phyloP scores from a whole-genome alignment of 2,329 filamentous ascomycete species.

The Colletotrichum acutatum region DNA sequence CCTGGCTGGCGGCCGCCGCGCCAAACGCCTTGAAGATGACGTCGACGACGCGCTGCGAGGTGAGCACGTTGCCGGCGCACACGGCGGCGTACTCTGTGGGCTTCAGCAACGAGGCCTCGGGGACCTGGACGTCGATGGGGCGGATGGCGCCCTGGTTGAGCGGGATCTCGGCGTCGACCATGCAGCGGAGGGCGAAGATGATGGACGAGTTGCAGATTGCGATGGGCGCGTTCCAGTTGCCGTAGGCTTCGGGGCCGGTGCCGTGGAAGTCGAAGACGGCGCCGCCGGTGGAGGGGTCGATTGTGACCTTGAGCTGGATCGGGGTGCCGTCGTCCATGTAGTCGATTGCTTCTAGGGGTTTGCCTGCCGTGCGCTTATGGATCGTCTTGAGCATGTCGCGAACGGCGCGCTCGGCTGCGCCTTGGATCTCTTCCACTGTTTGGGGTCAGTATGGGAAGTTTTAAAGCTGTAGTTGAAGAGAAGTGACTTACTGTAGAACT shows the following conservation, averaged over 20 bases:
- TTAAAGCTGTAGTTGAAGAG: neutral
- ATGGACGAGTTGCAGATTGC: conserved; percentile 48
- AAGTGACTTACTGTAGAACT: conserved; percentile 57
- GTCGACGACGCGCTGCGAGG: conserved; percentile 59
- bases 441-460: neutral
- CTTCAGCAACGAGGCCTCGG: conserved; percentile 61
- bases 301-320: conserved; percentile 79
- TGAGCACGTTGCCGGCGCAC: conserved; percentile 47
- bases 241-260: conserved; percentile 44
- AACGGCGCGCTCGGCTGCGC: conserved; percentile 82
- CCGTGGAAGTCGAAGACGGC: conserved; percentile 69
- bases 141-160: conserved; percentile 68
- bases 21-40: conserved; percentile 81
- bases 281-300: conserved; percentile 78
- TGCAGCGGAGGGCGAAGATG: conserved; percentile 47
- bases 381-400: conserved; percentile 78
- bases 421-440: conserved; percentile 78
- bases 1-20: conserved; percentile 79
- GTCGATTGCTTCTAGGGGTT: conserved; percentile 79
- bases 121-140: conserved; percentile 80
- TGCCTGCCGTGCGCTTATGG: conserved; percentile 74
- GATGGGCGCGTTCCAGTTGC: conserved; percentile 44
- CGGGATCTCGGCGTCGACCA: conserved; percentile 47
- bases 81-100: conserved; percentile 46
- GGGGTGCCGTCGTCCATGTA: conserved; percentile 90